Base-by-base conservation (phyloP, 768 basidiomycete species). In the Lactarius deliciosus region DNA sequence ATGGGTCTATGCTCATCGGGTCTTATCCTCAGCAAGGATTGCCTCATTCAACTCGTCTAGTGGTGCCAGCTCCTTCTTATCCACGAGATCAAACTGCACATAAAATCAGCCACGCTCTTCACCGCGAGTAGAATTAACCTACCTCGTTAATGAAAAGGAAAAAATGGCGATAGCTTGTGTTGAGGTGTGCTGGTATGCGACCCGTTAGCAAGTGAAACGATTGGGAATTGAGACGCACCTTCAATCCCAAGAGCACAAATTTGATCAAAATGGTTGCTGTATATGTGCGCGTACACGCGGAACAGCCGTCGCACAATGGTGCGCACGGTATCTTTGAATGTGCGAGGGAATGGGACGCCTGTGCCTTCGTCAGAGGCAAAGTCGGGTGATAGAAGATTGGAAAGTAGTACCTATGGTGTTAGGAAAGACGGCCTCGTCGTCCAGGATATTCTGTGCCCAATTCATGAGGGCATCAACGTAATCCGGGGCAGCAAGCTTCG, bases 381-480 rank as follows among this genome's bases (percentile, higher is more conserved):
- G n/a, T 2, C 38, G 8, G 18, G 38, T 53, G 50, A 5, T 3
- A 11, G 7, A 25, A 60, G 50, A n/a, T 15, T 1, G 3, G 40
- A 38, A 30, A 5, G 9, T 22, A 65, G 78, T 28, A 60, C 96
- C 97, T 72, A 98, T 96, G 80, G 91, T 92, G 76, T 94, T 94
- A 2, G 97, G 97, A 76, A 99, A 99, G 61, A 94, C 79, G 18
- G 81, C 82, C 73, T 96, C 95, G 75, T 98, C 95, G 75, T 99
- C 97, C 32, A 99, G 81, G 62, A 96, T 81, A 61, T 82, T 83
- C 76, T 99, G 97, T 6, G 93, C 89, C 97, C 97, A 99, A 76
- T 95, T 97, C 97, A 99, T 99, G 63, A 99, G 81, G 11, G 92
- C 91, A 73, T 99, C 97, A 50, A 98, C 96, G 74, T 99, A 99